phyloP scores from a whole-genome alignment of 495 filamentous ascomycete genomes.

The Lasiosphaeria miniovina region DNA sequence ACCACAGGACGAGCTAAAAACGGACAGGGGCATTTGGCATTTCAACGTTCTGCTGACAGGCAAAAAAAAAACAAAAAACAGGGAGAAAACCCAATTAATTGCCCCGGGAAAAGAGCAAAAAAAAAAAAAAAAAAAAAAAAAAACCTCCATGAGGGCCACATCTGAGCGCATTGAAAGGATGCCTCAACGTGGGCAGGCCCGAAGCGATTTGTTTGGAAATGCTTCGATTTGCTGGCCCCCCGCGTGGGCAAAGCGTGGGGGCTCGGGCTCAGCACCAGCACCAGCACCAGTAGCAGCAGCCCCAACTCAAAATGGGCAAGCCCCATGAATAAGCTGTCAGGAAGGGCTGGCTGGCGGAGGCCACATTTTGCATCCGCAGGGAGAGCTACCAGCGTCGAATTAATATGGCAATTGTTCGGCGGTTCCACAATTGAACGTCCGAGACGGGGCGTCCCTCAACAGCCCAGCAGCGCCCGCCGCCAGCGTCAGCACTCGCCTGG shows the following conservation, averaged over 20 bases:
- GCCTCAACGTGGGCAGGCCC: background rate
- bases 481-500: too few relatives aligned
- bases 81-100: background rate
- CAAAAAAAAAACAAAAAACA: background rate
- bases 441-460: background rate
- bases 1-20: conserved; percentile 3
- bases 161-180: too few relatives aligned
- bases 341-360: background rate
- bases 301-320: background rate
- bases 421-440: conserved; percentile 1
- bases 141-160: background rate
- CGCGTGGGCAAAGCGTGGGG: background rate
- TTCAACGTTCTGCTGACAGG: too few relatives aligned
- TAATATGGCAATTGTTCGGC: conserved; percentile 15
- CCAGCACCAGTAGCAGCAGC: background rate
- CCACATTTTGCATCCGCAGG: background rate
- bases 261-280: background rate
- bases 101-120: background rate
- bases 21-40: background rate
- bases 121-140: background rate
- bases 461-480: background rate
- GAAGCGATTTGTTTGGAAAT: conserved; percentile 2
- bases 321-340: background rate
- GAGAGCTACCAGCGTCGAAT: background rate
- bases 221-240: background rate